Evolutionary conservation across 306 rosid genomes (phyloP).

Genomic region (Carpinus fangiana): DNA sequence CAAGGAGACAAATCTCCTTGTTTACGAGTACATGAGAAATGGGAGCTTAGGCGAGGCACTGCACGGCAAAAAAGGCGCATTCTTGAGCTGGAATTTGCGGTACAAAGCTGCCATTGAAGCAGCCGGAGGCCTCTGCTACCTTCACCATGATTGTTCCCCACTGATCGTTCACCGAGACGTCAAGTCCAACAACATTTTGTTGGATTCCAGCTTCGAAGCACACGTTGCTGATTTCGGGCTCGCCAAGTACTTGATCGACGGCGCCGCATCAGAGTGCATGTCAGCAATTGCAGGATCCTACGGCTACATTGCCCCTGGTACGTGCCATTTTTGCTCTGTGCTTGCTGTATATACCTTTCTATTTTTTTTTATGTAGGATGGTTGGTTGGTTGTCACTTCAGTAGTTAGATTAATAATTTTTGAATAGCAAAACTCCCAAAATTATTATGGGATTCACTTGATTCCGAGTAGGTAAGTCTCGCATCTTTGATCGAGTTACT

Average conservation of each 20-base stretch:
- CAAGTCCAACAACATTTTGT: constrained; percentile 80
- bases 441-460: too few relatives aligned
- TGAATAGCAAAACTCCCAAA: too few relatives aligned
- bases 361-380: neutral
- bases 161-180: constrained; percentile 81
- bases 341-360: neutral
- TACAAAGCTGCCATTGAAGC: constrained; percentile 78
- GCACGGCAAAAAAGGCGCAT: constrained; percentile 59
- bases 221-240: constrained; percentile 90
- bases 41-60: constrained; percentile 87
- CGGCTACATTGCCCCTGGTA: constrained; percentile 96
- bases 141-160: constrained; percentile 89
- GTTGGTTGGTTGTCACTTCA: neutral
- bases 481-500: too few relatives aligned
- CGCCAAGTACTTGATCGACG: constrained; percentile 75
- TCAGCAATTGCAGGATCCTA: constrained; percentile 89
- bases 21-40: constrained; percentile 85
- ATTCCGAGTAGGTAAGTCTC: too few relatives aligned
- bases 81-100: constrained; percentile 71
- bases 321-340: constrained; percentile 6
- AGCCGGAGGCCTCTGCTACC: constrained; percentile 80
- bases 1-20: constrained; percentile 71
- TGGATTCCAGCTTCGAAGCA: constrained; percentile 79
- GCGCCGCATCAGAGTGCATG: constrained; percentile 82
- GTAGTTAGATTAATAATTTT: constrained; percentile 35